A percentile compares a stretch with the other conserved stretches of the same genome.
Conservation (phyloP, 2,329 filamentous ascomycete genomes). For the Verticillium zaregamsianum region DNA sequence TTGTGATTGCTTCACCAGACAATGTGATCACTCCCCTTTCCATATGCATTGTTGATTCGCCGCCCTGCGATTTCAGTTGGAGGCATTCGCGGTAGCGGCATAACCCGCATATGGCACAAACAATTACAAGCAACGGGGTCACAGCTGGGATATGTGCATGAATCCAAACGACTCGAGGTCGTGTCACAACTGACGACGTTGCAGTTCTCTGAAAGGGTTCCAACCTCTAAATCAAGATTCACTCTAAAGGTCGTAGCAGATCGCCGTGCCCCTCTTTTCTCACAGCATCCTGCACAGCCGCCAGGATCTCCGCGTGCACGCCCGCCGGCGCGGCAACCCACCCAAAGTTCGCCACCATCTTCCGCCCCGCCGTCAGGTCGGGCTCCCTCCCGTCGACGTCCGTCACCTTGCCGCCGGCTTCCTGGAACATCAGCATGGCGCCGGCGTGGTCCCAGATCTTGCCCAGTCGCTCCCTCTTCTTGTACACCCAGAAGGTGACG, state of each 20-base stretch:
- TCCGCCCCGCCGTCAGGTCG: conserved; percentile 44
- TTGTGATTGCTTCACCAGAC: too few species aligned
- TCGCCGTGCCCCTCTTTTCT: conserved; percentile 26
- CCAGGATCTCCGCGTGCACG: conserved; percentile 40
- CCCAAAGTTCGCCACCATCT: conserved; percentile 47
- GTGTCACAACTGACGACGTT: too few species aligned
- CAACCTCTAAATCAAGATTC: background rate
- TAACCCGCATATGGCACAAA: too few species aligned
- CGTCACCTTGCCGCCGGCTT: conserved; percentile 51
- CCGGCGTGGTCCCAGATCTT: conserved; percentile 60
- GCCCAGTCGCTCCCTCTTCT: conserved; percentile 37
- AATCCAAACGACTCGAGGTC: too few species aligned
- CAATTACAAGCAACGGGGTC: too few species aligned
- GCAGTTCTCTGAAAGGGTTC: too few species aligned
- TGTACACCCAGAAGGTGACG: conserved; percentile 54
- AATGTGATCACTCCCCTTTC: too few species aligned
- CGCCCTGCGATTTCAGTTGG: too few species aligned
- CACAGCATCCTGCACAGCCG: conserved; percentile 27
- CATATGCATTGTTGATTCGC: too few species aligned
- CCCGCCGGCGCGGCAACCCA: conserved; percentile 48
- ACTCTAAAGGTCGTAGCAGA: conserved; percentile 16
- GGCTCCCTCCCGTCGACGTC: conserved; percentile 49
- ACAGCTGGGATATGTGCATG: too few species aligned
- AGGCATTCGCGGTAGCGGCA: too few species aligned
- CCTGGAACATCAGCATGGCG: conserved; percentile 54